Percentiles rank a stretch among this genome's conserved stretches.
Evolutionary conservation across 2,329 filamentous ascomycete genomes (phyloP).

Genomic region (Thielaviopsis punctulata): DNA sequence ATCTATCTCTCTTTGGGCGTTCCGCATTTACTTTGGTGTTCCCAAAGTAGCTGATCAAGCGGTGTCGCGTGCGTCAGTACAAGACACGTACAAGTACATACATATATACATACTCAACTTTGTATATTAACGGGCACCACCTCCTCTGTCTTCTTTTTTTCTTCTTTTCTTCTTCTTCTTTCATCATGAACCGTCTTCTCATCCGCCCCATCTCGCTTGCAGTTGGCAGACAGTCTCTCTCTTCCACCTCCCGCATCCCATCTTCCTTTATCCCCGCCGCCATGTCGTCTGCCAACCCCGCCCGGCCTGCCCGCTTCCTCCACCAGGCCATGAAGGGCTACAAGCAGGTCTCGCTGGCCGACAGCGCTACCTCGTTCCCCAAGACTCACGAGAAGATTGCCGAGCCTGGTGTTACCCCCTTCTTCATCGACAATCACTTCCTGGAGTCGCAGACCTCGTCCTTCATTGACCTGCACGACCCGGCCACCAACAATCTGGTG

Average conservation of each 20-base stretch:
- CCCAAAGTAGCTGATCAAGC: too few species aligned
- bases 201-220: constrained; percentile 2
- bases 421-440: constrained; percentile 72
- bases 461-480: constrained; percentile 68
- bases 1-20: neutral
- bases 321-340: constrained; percentile 21
- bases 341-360: constrained; percentile 28
- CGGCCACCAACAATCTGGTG: constrained; percentile 71
- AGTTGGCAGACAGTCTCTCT: constrained; percentile 2
- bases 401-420: constrained; percentile 53
- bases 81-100: neutral
- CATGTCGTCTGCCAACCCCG: constrained; percentile 16
- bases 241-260: neutral
- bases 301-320: constrained; percentile 34
- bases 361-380: constrained; percentile 45
- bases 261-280: constrained; percentile 5
- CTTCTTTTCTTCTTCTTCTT: neutral
- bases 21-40: neutral
- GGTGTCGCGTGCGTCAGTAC: too few species aligned
- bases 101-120: too few species aligned
- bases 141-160: neutral
- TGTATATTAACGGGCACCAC: neutral
- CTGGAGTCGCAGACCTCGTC: constrained; percentile 46
- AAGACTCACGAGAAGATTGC: constrained; percentile 54
- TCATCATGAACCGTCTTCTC: constrained; percentile 6